Evolutionary conservation across 345 rosid genomes (phyloP).

Genomic region (Arabidopsis suecica): DNA sequence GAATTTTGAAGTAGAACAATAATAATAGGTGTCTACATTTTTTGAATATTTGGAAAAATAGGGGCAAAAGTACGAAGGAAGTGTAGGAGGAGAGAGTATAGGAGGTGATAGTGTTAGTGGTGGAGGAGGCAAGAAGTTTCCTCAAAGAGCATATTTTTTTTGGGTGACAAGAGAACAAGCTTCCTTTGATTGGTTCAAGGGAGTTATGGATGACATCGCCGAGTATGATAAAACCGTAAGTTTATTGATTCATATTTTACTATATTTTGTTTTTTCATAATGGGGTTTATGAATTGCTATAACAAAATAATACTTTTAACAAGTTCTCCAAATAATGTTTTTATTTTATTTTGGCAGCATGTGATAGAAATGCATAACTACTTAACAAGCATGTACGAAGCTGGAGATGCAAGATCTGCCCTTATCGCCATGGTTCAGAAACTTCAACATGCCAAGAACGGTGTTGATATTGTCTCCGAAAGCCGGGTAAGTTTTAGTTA

Average conservation of each 20-base stretch:
- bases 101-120: conserved; percentile 49
- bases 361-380: conserved; percentile 97
- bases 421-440: conserved; percentile 92
- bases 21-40: background rate
- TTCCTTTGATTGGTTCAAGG: conserved; percentile 98
- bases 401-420: conserved; percentile 98
- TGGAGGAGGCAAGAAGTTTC: conserved; percentile 52
- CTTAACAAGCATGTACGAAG: conserved; percentile 93
- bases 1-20: background rate
- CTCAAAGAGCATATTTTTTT: conserved; percentile 92
- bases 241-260: conserved; percentile 16
- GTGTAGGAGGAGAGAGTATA: conserved; percentile 43
- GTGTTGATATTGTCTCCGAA: conserved; percentile 88
- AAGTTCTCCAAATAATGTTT: background rate
- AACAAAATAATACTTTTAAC: background rate
- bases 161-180: conserved; percentile 98
- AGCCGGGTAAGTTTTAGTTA: conserved; percentile 68
- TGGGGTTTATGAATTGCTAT: background rate
- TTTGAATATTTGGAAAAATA: conserved; percentile 14
- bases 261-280: background rate
- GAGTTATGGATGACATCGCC: conserved; percentile 97
- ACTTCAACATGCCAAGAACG: conserved; percentile 94
- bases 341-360: conserved; percentile 48
- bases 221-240: conserved; percentile 69
- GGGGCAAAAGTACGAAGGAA: conserved; percentile 46